Evolutionary conservation across 768 basidiomycete genomes (phyloP), one percentile per base, ranked within the genome.

Genomic region (Neoboletus subvelutipes): DNA sequence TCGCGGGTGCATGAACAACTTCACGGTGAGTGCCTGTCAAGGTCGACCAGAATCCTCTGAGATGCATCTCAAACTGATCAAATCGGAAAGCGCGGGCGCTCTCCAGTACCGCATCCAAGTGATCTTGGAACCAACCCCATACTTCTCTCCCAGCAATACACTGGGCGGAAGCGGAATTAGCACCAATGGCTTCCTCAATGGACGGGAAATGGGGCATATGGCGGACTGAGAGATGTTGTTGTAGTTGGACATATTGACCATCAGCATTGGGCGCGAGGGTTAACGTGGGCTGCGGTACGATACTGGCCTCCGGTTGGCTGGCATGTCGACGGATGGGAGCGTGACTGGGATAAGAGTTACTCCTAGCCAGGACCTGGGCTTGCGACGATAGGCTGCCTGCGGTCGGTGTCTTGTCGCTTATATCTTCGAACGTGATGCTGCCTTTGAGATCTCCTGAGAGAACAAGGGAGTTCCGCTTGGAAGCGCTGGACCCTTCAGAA

Each of bases 71-170:
- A 66, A 94, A 94, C 72, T 92, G 89, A 73, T 95, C 93, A 64
- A 93, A 90, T 39, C 91, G 81, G 77, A 87, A 89, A 18, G 82
- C 76, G 53, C 89, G 78, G 42, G 93, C 83, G 64, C 83, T 87
- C 62, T 92, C 90, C 33, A 94, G 75, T 46, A 95, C 78, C 1
- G 86, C 77, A 72, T 95, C 92, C 58, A 94, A 78, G 76, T 96
- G 94, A 55, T 92, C 88, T 71, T 90, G 88, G 78, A 96, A 96
- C 87, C 90, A 92, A 31, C 79, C 81, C 94, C 94, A 96, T 7
- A 92, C 89, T 71, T 92, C 90, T 62, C 89, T 83, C 29, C 90
- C 92, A 58, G 87, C 86, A 22, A 91, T 80, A 53, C 85, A 83
- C 63, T 93, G 87, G 29, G 89, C 78, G 45, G 90, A 83, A n/a